Conservation (phyloP, 352 stramenopile species). For the Albugo laibachii region DNA sequence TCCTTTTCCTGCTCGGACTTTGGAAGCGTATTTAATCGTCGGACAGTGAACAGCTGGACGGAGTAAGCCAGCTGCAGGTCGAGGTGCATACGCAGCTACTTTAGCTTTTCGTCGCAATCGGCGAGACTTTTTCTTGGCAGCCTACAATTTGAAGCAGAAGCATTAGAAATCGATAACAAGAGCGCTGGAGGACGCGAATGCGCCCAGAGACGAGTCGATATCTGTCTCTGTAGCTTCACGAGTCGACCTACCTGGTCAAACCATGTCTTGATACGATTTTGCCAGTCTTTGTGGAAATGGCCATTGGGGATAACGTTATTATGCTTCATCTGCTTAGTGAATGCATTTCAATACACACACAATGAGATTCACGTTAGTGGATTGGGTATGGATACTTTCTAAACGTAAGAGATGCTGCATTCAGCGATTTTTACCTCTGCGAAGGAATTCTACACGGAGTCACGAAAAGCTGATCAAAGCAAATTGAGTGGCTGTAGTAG, state of each 20-base stretch:
- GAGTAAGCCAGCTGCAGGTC: slow-evolving; percentile 89
- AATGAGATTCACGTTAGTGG: no score
- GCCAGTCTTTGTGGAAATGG: slow-evolving; percentile 99
- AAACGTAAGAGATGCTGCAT: no score
- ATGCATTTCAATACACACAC: no score
- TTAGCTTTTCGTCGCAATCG: slow-evolving; percentile 90
- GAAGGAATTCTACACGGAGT: no score
- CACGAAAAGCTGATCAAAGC: no score
- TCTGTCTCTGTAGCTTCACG: not conserved
- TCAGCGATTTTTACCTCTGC: no score
- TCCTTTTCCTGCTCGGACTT: slow-evolving; percentile 93
- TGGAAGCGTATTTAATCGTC: slow-evolving; percentile 97
- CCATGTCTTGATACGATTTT: slow-evolving; percentile 92
- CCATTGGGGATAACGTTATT: slow-evolving; percentile 99
- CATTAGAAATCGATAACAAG: not conserved
- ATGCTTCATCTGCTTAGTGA: slow-evolving; percentile 91
- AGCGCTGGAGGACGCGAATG: not conserved
- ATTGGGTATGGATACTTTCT: no score
- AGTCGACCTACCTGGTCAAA: slow-evolving; percentile 78
- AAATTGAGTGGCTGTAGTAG: no score
- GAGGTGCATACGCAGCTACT: slow-evolving; percentile 93
- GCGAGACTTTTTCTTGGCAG: slow-evolving; percentile 95
- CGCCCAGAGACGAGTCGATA: not conserved
- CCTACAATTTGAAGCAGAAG: slow-evolving; percentile 43
- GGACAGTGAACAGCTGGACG: slow-evolving; percentile 95